These are phyloP conservation scores for Penicillium fuscoglaucum DNA, from an alignment of 2,329 filamentous ascomycete species.

Conservation along the genomic window DNA sequence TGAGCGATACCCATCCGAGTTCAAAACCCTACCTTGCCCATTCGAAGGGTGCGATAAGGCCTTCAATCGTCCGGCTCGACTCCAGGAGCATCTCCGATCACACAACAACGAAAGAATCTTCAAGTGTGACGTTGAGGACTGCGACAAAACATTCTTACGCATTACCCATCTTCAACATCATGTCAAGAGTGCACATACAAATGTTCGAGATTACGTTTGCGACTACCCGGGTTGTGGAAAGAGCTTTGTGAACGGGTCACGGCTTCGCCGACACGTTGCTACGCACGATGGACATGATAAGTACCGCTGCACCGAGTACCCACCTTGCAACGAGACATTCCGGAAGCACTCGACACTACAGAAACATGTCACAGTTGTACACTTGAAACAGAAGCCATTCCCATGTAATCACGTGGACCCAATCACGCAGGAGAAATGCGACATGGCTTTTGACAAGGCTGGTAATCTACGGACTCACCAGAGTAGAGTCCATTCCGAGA, in stretches of 20 bases:
- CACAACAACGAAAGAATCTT: slow-evolving; percentile 85
- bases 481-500: slow-evolving; percentile 66
- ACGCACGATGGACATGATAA: slow-evolving; percentile 76
- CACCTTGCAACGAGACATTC: slow-evolving; percentile 73
- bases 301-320: slow-evolving; percentile 69
- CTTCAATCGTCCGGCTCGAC: slow-evolving; percentile 81
- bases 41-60: slow-evolving; percentile 73
- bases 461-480: slow-evolving; percentile 71
- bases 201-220: slow-evolving; percentile 70
- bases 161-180: slow-evolving; percentile 85
- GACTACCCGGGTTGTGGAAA: slow-evolving; percentile 72
- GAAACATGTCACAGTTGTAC: slow-evolving; percentile 75
- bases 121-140: slow-evolving; percentile 67
- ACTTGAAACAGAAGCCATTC: slow-evolving; percentile 71
- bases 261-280: slow-evolving; percentile 73
- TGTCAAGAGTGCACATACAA: slow-evolving; percentile 75
- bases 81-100: slow-evolving; percentile 76
- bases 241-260: slow-evolving; percentile 76
- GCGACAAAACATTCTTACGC: slow-evolving; percentile 81
- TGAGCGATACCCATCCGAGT: slow-evolving; percentile 58
- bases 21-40: slow-evolving; percentile 76
- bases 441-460: slow-evolving; percentile 70
- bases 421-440: slow-evolving; percentile 58
- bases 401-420: slow-evolving; percentile 63
- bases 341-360: slow-evolving; percentile 84